Conservation (phyloP, 1,284 basidiomycete genomes). For the Irpex lacteus region DNA sequence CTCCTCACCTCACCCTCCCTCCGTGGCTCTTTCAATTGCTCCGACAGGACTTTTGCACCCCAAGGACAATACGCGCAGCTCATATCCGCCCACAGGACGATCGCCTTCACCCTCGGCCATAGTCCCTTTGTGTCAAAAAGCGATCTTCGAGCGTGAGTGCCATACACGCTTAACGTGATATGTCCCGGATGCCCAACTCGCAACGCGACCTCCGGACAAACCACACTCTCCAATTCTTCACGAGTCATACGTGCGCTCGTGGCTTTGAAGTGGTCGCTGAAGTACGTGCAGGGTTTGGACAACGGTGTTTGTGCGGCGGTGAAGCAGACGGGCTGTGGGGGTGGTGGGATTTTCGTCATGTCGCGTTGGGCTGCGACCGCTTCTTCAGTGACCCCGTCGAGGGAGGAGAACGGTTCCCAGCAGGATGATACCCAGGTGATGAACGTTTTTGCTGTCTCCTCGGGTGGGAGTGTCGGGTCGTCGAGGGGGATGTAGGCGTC, state of each 20-base stretch:
- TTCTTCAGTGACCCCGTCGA: not conserved
- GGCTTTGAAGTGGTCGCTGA: not conserved
- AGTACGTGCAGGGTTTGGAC: not conserved
- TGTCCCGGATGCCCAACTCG: conserved; percentile 7
- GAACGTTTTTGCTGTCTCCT: conserved; percentile 4
- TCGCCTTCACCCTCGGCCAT: not conserved
- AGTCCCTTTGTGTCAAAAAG: conserved; percentile 1
- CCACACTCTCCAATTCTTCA: not conserved
- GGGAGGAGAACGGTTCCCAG: conserved; percentile 1
- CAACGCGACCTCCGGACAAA: not conserved
- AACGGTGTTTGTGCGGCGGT: not conserved
- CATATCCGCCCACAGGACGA: conserved; percentile 3
- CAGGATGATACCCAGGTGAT: conserved; percentile 9
- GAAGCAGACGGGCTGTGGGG: too few relatives aligned
- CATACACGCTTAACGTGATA: not conserved
- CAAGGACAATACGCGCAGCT: conserved; percentile 1
- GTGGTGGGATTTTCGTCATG: not conserved
- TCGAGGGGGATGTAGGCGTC: not conserved
- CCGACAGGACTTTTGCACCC: conserved; percentile 15
- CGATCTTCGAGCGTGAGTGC: not conserved
- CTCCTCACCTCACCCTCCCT: not conserved
- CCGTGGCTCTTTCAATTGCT: not conserved
- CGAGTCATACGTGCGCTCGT: conserved; percentile 6
- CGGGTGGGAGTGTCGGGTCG: not conserved
- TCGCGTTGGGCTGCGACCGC: conserved; percentile 4